A percentile compares a stretch with the other conserved stretches of the same genome.
These are phyloP conservation scores for Podospora australis DNA, from an alignment of 495 filamentous ascomycete species.

Conservation along the genomic window DNA sequence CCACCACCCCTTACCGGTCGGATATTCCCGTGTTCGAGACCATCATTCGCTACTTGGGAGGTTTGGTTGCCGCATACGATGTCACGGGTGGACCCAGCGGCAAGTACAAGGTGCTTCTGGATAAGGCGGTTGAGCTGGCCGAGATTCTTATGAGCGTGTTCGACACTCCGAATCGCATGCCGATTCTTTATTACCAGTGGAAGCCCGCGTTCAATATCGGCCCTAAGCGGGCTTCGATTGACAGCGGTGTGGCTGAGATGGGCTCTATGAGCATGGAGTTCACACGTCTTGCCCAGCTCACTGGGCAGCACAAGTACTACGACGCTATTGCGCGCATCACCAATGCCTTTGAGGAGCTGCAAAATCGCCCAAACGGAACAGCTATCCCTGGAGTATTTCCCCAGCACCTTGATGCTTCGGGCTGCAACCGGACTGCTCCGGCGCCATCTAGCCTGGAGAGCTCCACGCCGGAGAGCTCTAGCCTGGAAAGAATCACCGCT, in stretches of 20 bases:
- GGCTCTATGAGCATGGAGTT: conserved; percentile 93
- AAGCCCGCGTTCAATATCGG: conserved; percentile 58
- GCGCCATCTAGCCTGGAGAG: no score
- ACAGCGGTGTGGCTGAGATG: conserved; percentile 71
- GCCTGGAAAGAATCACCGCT: conserved; percentile 16
- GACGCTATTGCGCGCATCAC: conserved; percentile 93
- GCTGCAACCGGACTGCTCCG: conserved; percentile 44
- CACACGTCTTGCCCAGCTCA: conserved; percentile 87
- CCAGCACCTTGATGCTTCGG: conserved; percentile 63
- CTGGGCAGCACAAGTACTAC: conserved; percentile 81
- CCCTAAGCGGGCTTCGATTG: conserved; percentile 57
- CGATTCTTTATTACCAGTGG: conserved; percentile 80
- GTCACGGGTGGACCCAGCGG: conserved; percentile 53
- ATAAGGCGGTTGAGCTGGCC: conserved; percentile 82
- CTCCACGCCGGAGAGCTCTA: no score
- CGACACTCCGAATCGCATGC: conserved; percentile 96
- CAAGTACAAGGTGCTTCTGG: conserved; percentile 58
- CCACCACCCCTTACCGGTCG: conserved; percentile 51
- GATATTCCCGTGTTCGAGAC: conserved; percentile 82
- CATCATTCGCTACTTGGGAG: conserved; percentile 81
- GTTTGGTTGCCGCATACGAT: conserved; percentile 77
- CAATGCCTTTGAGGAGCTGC: conserved; percentile 73
- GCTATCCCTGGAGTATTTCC: conserved; percentile 82
- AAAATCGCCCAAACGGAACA: conserved; percentile 54
- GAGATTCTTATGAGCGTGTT: conserved; percentile 88